Base-by-base conservation (phyloP, 2,329 filamentous ascomycete genomes). In the Myriosclerotinia duriaeana region DNA sequence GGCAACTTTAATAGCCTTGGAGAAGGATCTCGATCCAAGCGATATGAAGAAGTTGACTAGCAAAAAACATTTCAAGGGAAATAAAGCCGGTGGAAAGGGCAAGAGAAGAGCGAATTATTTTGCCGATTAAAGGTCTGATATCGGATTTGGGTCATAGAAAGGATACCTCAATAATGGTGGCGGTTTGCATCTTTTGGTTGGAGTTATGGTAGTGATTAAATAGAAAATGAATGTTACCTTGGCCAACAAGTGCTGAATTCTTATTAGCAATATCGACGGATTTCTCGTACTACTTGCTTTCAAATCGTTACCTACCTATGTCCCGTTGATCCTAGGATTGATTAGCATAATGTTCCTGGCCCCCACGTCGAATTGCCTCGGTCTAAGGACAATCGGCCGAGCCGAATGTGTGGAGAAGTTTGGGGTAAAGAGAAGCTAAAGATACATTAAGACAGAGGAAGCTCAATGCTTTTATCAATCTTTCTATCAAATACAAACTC, bases 61-160 rank as follows among this genome's bases (percentile, higher is more conserved):
- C 66, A 99, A 99, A 86, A 98, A 97, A 82, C 95, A 99, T 79
- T 95, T 92, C 79, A 96, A 96, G 80, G 89, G 86, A n/a, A 87
- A 87, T 52, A 84, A 86, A 69, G 87, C 83, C 78, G 84, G 82
- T 68, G 58, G 64, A 44, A 89, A 86, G 62, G 75, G 75, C 30
- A 77, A 77, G 68, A 71, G 75, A 64, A 74, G 76, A 68, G 75
- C 74, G n/a, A 70, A 77, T 70, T 77, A 77, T 64, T 77, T 77
- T 66, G 72, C 71, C 3, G 74, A 76, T 70, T 76, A 65, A 70
- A 36, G 42, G 42, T 66, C 66, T 60, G 63, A 59, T 64, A n/a
- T 36, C 14, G 66, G 40, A 40, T 30, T 30, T 65, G 55, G 59
- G 67, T 65, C 52, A 58, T 46, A 62, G 26, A 61, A 55, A 65